A percentile compares a stretch with the other conserved stretches of the same genome.
These are phyloP conservation scores for Excoecaria agallocha DNA, from an alignment of 345 rosid species.

Conservation along the genomic window DNA sequence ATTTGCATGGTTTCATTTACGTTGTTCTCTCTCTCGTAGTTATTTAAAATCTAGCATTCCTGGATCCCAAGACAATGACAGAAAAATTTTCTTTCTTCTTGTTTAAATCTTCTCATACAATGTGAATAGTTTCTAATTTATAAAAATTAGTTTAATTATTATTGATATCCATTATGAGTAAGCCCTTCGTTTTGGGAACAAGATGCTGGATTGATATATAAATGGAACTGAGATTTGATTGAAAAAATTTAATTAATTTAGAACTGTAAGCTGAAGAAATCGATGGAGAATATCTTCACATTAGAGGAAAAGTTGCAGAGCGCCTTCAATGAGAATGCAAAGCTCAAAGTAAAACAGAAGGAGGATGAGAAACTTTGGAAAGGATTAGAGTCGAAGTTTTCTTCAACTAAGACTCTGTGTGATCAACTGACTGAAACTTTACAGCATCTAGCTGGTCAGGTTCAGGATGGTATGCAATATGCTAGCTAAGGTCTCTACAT, in stretches of 20 bases:
- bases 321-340: constrained; percentile 85
- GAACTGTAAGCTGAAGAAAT: constrained; percentile 82
- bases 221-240: constrained; percentile 11
- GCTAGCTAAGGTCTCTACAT: constrained; percentile 8
- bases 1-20: background rate
- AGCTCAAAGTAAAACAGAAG: constrained; percentile 80
- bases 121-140: background rate
- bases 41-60: too few relatives aligned
- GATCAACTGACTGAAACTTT: constrained; percentile 86
- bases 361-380: constrained; percentile 94
- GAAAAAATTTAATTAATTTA: constrained; percentile 23
- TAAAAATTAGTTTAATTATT: background rate
- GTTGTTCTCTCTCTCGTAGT: background rate
- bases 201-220: background rate
- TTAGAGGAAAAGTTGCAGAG: constrained; percentile 86
- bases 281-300: constrained; percentile 49
- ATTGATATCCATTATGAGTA: background rate
- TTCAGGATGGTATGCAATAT: constrained; percentile 62
- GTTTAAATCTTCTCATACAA: background rate
- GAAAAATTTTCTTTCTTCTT: background rate
- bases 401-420: constrained; percentile 74
- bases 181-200: background rate
- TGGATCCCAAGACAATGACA: background rate
- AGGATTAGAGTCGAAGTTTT: constrained; percentile 80
- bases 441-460: constrained; percentile 69